Evolutionary conservation across 148 eudicot species (phyloP), one percentile per base, ranked within the genome.

Genomic region (Simmondsia chinensis): DNA sequence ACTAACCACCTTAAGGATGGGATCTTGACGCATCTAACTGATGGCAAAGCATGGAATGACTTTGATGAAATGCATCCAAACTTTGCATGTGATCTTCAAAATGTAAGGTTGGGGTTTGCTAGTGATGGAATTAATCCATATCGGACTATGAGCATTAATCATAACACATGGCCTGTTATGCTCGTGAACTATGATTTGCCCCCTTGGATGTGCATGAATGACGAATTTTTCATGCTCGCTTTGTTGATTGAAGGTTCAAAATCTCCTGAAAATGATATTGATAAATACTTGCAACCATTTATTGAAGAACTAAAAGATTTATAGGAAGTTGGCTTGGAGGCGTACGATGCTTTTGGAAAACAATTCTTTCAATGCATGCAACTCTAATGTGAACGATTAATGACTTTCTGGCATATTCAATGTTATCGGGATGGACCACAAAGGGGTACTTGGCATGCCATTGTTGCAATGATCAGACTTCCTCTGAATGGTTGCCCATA

Each of bases 171-270:
- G n/a, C n/a, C n/a, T n/a, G n/a, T n/a, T n/a, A n/a, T n/a, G n/a
- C n/a, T n/a, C n/a, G n/a, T n/a, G n/a, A n/a, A n/a, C n/a, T 29
- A 27, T 9, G 29, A 29, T n/a, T 45, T 45, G 35, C 50, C 50
- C 5, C 50, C 50, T 8, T 27, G 34, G 50, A 16, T 45, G n/a
- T 5, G 12, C 3, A 22, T 50, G 43, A 36, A 50, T 4, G 15
- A 1, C 1, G 33, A 50, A 7, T 36, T 35, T n/a, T 15, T 50
- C 0, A 50, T 50, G 41, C 15, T 49, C n/a, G n/a, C n/a, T n/a
- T n/a, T n/a, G n/a, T n/a, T n/a, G n/a, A n/a, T n/a, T n/a, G n/a
- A n/a, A n/a, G n/a, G n/a, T n/a, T n/a, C n/a, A n/a, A n/a, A n/a
- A n/a, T n/a, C n/a, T n/a, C n/a, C n/a, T n/a, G n/a, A n/a, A n/a